Base-by-base conservation (phyloP, 1,139 yeast genomes). In the Magnusiomyces suaveolens region DNA sequence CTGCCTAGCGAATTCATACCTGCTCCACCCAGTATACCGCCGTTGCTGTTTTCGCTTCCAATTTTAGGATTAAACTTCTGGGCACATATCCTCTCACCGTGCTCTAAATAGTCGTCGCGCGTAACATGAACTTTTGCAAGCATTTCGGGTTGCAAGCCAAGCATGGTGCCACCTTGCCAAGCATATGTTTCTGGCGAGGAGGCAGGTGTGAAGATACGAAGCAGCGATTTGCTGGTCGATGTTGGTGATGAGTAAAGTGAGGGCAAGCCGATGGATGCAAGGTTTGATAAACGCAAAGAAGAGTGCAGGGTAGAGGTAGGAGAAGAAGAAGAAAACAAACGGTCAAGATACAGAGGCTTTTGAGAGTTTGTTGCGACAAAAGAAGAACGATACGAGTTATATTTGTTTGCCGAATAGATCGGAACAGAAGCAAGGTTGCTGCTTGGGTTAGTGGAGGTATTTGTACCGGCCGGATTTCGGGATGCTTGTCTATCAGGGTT, bases 61-160 rank as follows among this genome's bases (percentile, higher is more conserved):
- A 51, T 24, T 50, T 54, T 54, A 49, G 53, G 46, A 32, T 54
- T 54, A 33, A 63, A 62, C 49, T 58, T 60, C 20, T 56, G 52
- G 8, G 61, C 48, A 51, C 70, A 67, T 1, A 64, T 50, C 51
- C 62, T 62, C n/a, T 83, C 76, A 0, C 97, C 97, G 65, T 87
- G 85, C 68, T 90, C 97, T 62, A 81, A 77, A 65, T 89, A 90
- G 55, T 90, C 97, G 58, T 82, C 81, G 59, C 82, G 80, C 1
- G 94, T 77, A 25, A 90, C 81, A 58, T 81, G 75, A 8, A 84
- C 78, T 52, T 78, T 75, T 14, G 74, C 72, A 57, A 84, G 78
- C 53, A 69, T 61, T 0, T 72, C 75, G 1, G 78, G 81, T 44
- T 78, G 75, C 1, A 69, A 66, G 23, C 82, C 78, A 57, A 90